Evolutionary conservation across 345 rosid species (phyloP).

Genomic region (Lumnitzera littorea): DNA sequence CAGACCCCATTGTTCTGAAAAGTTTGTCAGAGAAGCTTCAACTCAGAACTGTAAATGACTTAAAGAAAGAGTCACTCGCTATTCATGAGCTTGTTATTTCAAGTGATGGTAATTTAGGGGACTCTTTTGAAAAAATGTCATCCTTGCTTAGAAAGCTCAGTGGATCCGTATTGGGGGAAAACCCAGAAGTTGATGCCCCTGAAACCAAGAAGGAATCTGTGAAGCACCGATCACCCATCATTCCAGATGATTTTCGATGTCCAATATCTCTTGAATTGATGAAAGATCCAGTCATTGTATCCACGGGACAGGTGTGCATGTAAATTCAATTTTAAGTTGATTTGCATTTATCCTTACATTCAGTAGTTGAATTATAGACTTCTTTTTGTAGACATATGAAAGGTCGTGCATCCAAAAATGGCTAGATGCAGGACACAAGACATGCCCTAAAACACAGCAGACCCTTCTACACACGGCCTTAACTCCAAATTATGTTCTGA

Average conservation of each 20-base stretch:
- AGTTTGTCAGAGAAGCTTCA: slow-evolving; percentile 79
- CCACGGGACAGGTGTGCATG: slow-evolving; percentile 82
- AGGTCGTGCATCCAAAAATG: slow-evolving; percentile 93
- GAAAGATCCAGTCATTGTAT: slow-evolving; percentile 97
- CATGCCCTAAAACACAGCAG: slow-evolving; percentile 97
- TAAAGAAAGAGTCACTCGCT: slow-evolving; percentile 73
- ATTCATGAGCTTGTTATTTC: slow-evolving; percentile 66
- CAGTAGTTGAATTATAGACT: no score
- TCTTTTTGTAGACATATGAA: slow-evolving; percentile 77
- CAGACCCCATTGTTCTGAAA: slow-evolving; percentile 47
- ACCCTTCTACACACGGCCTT: slow-evolving; percentile 77
- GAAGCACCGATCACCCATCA: slow-evolving; percentile 86
- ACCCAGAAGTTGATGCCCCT: slow-evolving; percentile 42
- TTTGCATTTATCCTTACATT: no score
- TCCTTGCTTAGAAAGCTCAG: slow-evolving; percentile 68
- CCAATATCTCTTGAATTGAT: slow-evolving; percentile 96
- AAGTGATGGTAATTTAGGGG: slow-evolving; percentile 53
- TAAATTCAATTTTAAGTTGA: neutral
- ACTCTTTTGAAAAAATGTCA: slow-evolving; percentile 51
- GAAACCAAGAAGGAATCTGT: slow-evolving; percentile 33
- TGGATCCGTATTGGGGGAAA: slow-evolving; percentile 44
- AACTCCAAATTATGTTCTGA: slow-evolving; percentile 87
- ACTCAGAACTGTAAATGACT: slow-evolving; percentile 65
- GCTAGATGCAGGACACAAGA: slow-evolving; percentile 94
- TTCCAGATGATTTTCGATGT: slow-evolving; percentile 96